Percentiles rank a stretch among this genome's conserved stretches.
Evolutionary conservation across 2,329 filamentous ascomycete genomes (phyloP).

Genomic region (Aspergillus caelatus): DNA sequence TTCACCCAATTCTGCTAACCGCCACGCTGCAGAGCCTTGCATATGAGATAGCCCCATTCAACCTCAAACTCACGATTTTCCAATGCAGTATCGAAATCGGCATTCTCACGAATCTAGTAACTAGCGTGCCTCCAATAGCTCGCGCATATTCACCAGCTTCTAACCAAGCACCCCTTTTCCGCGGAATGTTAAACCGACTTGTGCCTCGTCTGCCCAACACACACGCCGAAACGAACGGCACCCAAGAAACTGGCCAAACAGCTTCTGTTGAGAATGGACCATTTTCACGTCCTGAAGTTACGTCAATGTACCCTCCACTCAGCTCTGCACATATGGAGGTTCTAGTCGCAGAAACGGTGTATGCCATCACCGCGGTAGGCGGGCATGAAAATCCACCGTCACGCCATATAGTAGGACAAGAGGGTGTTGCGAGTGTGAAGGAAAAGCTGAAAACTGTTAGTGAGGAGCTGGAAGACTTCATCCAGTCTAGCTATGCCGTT

Average conservation of each 20-base stretch:
- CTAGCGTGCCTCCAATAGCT: conserved; percentile 75
- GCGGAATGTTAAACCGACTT: conserved; percentile 79
- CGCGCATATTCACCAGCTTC: conserved; percentile 67
- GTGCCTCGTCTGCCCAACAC: conserved; percentile 72
- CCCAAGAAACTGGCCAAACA: conserved; percentile 22
- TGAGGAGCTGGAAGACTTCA: conserved; percentile 94
- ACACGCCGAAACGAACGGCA: conserved; percentile 17
- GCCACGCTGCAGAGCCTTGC: conserved; percentile 65
- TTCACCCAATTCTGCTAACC: conserved; percentile 13
- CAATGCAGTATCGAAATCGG: conserved; percentile 94
- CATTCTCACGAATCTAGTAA: conserved; percentile 82
- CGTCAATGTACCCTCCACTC: conserved; percentile 75
- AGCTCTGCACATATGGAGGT: conserved; percentile 69
- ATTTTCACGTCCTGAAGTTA: conserved; percentile 49
- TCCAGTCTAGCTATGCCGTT: conserved; percentile 83
- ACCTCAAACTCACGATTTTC: conserved; percentile 92
- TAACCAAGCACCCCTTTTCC: conserved; percentile 76
- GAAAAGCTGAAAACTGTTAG: conserved; percentile 96
- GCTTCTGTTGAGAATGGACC: conserved; percentile 35
- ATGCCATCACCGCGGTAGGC: conserved; percentile 87
- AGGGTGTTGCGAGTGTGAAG: conserved; percentile 84
- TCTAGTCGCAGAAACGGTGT: conserved; percentile 84
- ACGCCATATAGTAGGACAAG: conserved; percentile 88
- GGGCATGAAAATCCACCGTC: conserved; percentile 95
- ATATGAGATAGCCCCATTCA: conserved; percentile 96